Percentiles rank a stretch among this genome's conserved stretches.
Conservation (phyloP, 2,329 filamentous ascomycete genomes). For the Mycosphaerella sp. region DNA sequence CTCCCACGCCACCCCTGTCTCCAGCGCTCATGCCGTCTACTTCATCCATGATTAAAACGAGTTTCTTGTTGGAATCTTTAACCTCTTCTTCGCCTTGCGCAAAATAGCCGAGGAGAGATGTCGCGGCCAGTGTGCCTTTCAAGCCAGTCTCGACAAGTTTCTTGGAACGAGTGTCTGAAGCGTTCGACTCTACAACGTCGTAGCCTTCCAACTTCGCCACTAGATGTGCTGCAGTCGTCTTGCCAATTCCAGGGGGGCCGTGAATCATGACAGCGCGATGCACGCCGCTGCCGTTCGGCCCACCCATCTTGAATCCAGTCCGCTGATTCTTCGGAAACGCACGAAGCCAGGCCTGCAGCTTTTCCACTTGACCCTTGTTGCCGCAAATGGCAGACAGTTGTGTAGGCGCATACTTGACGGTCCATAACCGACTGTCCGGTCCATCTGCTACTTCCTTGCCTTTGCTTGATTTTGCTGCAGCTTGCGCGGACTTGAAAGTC, state of each 20-base stretch:
- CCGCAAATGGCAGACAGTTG: conserved; percentile 84
- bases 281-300: conserved; percentile 74
- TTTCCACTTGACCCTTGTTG: conserved; percentile 86
- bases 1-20: conserved; percentile 90
- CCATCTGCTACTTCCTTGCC: conserved; percentile 34
- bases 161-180: conserved; percentile 92
- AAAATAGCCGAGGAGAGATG: conserved; percentile 85
- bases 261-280: conserved; percentile 91
- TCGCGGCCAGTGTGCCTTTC: conserved; percentile 89
- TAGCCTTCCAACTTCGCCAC: conserved; percentile 89
- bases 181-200: conserved; percentile 90
- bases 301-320: conserved; percentile 72
- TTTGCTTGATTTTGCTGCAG: conserved; percentile 32
- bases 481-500: conserved; percentile 36
- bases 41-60: conserved; percentile 97
- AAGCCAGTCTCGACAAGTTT: conserved; percentile 85
- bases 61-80: conserved; percentile 77
- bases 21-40: conserved; percentile 98
- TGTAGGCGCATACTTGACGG: conserved; percentile 88
- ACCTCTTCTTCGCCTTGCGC: conserved; percentile 72
- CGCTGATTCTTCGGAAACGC: conserved; percentile 74
- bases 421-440: conserved; percentile 69
- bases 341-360: conserved; percentile 78
- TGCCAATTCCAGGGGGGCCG: conserved; percentile 92
- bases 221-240: conserved; percentile 93